These are phyloP conservation scores for Inga oerstediana DNA, from an alignment of 306 rosid species.

Conservation along the genomic window DNA sequence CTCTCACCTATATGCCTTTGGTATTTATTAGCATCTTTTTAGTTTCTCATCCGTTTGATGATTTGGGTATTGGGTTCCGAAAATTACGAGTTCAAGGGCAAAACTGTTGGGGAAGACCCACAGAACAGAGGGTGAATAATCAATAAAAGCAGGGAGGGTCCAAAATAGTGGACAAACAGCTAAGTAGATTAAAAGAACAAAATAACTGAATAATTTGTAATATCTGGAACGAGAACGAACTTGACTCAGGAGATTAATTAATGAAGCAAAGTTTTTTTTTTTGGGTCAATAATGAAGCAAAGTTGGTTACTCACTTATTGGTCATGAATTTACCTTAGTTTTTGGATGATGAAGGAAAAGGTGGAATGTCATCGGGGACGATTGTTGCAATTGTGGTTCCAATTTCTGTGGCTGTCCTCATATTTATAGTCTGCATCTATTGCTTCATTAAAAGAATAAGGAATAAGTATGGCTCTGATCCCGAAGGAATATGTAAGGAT, in stretches of 20 bases:
- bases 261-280: neutral
- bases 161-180: neutral
- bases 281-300: neutral
- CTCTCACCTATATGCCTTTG: neutral
- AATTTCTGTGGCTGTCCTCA: conserved; percentile 26
- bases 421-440: conserved; percentile 25
- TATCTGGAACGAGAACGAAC: neutral
- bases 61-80: neutral
- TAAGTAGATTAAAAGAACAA: neutral
- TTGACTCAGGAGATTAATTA: neutral
- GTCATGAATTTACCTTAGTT: neutral
- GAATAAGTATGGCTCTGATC: neutral
- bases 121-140: neutral
- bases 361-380: conserved; percentile 29
- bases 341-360: conserved; percentile 29
- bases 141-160: neutral
- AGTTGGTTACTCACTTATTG: neutral
- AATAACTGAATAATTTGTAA: neutral
- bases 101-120: neutral
- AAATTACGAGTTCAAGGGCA: neutral
- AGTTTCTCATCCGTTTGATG: neutral
- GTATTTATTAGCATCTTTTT: neutral
- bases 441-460: conserved; percentile 35
- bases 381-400: conserved; percentile 48
- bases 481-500: conserved; percentile 26